phyloP scores from a whole-genome alignment of 257 asterid genomes.

The Scutellaria minor region DNA sequence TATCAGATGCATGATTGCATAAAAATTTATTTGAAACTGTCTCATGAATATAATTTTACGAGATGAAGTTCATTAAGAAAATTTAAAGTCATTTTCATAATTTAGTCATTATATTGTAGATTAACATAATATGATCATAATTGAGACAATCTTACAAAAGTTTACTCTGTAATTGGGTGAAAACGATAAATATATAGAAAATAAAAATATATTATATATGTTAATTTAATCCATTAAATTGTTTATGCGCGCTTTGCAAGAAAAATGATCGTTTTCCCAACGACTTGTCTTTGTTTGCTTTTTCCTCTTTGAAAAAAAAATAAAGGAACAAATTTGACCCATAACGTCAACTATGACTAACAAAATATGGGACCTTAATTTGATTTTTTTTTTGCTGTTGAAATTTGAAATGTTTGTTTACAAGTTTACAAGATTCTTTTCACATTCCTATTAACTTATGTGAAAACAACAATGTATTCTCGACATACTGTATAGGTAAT shows the following conservation, averaged over 20 bases:
- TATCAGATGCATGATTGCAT: too few species aligned
- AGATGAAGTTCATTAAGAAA: too few species aligned
- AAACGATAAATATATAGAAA: neutral
- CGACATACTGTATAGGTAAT: neutral
- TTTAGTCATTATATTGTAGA: too few species aligned
- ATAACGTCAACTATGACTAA: neutral
- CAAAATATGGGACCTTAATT: slow-evolving; percentile 10
- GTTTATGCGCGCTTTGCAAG: neutral
- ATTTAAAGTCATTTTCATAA: too few species aligned
- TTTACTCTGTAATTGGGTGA: neutral
- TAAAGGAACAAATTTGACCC: slow-evolving; percentile 7
- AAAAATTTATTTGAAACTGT: too few species aligned
- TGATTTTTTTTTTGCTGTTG: neutral
- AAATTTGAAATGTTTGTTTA: neutral
- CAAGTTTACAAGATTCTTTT: neutral
- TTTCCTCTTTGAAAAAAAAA: neutral
- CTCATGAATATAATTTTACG: too few species aligned
- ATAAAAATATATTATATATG: too few species aligned
- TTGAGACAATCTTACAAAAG: too few species aligned
- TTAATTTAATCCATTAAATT: neutral
- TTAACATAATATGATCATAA: too few species aligned
- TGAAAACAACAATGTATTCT: neutral
- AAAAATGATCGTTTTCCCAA: neutral
- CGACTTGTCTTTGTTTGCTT: slow-evolving; percentile 8
- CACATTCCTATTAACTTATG: neutral